Evolutionary conservation across 345 rosid species (phyloP).

Genomic region (Rhodamnia argentea): DNA sequence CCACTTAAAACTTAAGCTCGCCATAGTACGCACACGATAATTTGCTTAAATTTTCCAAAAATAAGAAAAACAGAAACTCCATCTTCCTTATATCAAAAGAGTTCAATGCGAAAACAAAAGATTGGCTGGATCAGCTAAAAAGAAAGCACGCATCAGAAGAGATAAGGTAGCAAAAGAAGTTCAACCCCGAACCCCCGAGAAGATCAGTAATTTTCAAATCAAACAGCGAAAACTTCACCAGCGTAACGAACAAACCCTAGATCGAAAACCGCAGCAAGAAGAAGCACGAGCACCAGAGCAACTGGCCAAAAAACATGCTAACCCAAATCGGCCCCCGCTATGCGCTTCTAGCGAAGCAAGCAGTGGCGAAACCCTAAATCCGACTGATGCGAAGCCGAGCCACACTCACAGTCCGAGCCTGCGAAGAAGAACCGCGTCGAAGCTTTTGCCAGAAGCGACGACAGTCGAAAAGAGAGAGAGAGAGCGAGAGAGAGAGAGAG

Average conservation of each 20-base stretch:
- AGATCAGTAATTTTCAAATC: background rate
- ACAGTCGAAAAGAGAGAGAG: background rate
- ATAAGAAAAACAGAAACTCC: background rate
- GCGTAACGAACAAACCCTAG: background rate
- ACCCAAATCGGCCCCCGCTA: background rate
- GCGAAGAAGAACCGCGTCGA: background rate
- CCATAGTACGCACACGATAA: background rate
- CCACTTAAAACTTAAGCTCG: background rate
- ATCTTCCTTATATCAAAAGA: background rate
- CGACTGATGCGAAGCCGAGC: background rate
- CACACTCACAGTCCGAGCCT: background rate
- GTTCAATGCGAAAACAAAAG: background rate
- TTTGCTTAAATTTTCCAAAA: background rate
- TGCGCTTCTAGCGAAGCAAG: background rate
- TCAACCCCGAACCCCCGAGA: background rate
- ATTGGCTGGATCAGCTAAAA: background rate
- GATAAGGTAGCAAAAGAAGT: background rate
- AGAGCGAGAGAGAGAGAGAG: constrained; percentile 2
- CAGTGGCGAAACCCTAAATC: background rate
- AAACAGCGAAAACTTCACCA: background rate
- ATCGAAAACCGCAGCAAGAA: background rate
- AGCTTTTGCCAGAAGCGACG: background rate
- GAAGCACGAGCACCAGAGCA: background rate
- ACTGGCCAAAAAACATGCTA: background rate
- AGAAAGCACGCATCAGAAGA: background rate